A percentile compares a stretch with the other conserved stretches of the same genome.
phyloP scores from a whole-genome alignment of 2,329 filamentous ascomycete genomes.

The Didymella glomerata region DNA sequence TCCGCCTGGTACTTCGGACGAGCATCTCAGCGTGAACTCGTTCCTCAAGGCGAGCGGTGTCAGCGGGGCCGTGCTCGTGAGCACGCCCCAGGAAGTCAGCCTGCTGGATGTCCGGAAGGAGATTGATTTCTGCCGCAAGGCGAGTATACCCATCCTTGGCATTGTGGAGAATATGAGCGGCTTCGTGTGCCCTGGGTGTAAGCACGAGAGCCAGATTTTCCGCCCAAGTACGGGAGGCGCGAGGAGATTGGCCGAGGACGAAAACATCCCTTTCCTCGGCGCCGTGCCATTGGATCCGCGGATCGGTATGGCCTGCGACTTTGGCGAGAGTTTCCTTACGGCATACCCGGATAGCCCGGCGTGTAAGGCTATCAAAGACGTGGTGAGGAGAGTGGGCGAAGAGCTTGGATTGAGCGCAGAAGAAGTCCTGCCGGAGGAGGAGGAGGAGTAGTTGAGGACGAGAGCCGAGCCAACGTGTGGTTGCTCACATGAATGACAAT shows the following conservation, averaged over 20 bases:
- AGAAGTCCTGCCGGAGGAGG: slow-evolving; percentile 39
- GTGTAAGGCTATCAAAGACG: slow-evolving; percentile 78
- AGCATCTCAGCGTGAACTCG: slow-evolving; percentile 92
- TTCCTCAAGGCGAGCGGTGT: slow-evolving; percentile 91
- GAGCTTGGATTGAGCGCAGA: slow-evolving; percentile 44
- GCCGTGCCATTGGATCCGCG: slow-evolving; percentile 90
- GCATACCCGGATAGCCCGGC: slow-evolving; percentile 92
- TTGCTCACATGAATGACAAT: background rate
- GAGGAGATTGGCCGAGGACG: slow-evolving; percentile 79
- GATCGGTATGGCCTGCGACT: slow-evolving; percentile 96
- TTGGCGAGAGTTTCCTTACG: slow-evolving; percentile 96
- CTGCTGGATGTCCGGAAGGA: slow-evolving; percentile 95
- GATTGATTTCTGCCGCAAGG: slow-evolving; percentile 96
- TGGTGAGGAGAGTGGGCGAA: slow-evolving; percentile 76
- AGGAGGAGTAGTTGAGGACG: slow-evolving; percentile 5
- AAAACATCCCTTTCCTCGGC: slow-evolving; percentile 87
- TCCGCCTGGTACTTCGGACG: slow-evolving; percentile 92
- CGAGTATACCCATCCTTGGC: slow-evolving; percentile 85
- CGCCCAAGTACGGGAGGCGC: slow-evolving; percentile 90
- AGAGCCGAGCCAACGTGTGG: background rate
- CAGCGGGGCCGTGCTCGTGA: slow-evolving; percentile 90
- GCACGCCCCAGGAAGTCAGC: slow-evolving; percentile 93
- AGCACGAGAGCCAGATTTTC: slow-evolving; percentile 83
- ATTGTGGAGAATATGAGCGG: slow-evolving; percentile 98
- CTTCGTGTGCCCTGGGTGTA: slow-evolving; percentile 94